These are phyloP conservation scores for Daldinia bambusicola DNA, from an alignment of 495 filamentous ascomycete genomes.

Conservation along the genomic window DNA sequence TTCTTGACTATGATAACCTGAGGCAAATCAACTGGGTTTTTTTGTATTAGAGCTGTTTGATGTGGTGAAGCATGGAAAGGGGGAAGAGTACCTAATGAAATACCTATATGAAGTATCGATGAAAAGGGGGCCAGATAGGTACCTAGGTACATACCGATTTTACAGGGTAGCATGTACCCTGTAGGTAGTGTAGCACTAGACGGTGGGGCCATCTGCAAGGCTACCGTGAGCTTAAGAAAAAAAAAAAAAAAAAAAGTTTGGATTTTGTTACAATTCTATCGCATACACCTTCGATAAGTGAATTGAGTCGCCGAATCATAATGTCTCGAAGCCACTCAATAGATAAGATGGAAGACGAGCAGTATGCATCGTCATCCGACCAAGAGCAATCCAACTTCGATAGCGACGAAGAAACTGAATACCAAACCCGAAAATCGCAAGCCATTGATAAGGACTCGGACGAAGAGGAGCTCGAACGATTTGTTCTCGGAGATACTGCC, in stretches of 20 bases:
- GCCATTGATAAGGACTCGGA: conserved; percentile 75
- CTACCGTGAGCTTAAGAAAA: conserved; percentile 46
- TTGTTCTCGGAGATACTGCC: conserved; percentile 86
- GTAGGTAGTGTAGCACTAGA: conserved; percentile 12
- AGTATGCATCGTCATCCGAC: conserved; percentile 40
- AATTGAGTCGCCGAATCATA: conserved; percentile 22
- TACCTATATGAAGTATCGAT: background rate
- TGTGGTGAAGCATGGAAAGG: no score
- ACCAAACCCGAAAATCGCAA: conserved; percentile 38
- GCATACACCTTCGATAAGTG: conserved; percentile 18
- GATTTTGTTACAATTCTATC: conserved; percentile 22
- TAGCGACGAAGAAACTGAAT: conserved; percentile 40
- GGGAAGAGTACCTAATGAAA: no score
- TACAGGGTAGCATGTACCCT: background rate
- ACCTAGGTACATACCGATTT: background rate
- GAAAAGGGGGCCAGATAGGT: background rate
- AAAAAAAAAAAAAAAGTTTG: conserved; percentile 54
- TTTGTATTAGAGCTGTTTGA: no score
- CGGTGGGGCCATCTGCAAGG: conserved; percentile 45
- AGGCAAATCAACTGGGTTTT: no score
- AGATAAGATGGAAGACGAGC: conserved; percentile 54
- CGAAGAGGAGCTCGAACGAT: conserved; percentile 83
- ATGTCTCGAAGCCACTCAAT: conserved; percentile 45
- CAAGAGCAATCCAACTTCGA: conserved; percentile 39
- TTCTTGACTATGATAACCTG: conserved; percentile 3